These are phyloP conservation scores for Paraleonurus japonicus DNA, from an alignment of 257 asterid genomes.

Conservation along the genomic window DNA sequence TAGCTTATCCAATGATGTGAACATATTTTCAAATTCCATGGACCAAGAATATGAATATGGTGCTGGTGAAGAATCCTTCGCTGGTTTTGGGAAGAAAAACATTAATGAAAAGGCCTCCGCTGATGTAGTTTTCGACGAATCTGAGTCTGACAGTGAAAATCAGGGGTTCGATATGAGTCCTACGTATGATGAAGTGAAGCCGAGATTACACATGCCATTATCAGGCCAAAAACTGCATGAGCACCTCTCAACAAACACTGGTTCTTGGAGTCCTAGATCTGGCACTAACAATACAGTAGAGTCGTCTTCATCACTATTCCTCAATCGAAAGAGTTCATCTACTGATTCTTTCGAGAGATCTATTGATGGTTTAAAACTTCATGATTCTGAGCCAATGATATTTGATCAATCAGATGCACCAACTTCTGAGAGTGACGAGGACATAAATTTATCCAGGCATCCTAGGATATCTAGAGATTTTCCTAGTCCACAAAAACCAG, in stretches of 20 bases:
- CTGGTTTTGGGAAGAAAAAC: slow-evolving; percentile 23
- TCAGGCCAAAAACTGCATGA: slow-evolving; percentile 40
- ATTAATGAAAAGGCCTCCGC: slow-evolving; percentile 32
- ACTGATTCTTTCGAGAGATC: slow-evolving; percentile 38
- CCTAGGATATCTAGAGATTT: slow-evolving; percentile 17
- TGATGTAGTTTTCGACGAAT: slow-evolving; percentile 54
- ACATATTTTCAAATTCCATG: slow-evolving; percentile 34
- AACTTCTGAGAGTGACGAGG: slow-evolving; percentile 52
- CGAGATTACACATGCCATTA: slow-evolving; percentile 35
- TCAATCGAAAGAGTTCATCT: slow-evolving; percentile 32
- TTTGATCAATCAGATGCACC: slow-evolving; percentile 59
- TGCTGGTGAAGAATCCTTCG: slow-evolving; percentile 31
- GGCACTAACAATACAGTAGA: slow-evolving; percentile 35
- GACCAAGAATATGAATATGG: slow-evolving; percentile 31
- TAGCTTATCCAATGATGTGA: slow-evolving; percentile 31
- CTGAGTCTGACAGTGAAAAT: slow-evolving; percentile 57
- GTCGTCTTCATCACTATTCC: slow-evolving; percentile 28
- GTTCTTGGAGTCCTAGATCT: slow-evolving; percentile 37
- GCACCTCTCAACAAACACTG: slow-evolving; percentile 22
- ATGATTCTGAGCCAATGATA: slow-evolving; percentile 20
- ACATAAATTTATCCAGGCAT: slow-evolving; percentile 24
- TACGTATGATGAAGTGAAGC: slow-evolving; percentile 43
- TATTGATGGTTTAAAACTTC: slow-evolving; percentile 26
- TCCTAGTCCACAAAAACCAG: slow-evolving; percentile 17
- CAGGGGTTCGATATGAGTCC: slow-evolving; percentile 40